Evolutionary conservation across 2,329 filamentous ascomycete genomes (phyloP).

Genomic region (Pyrenochaeta sp.): DNA sequence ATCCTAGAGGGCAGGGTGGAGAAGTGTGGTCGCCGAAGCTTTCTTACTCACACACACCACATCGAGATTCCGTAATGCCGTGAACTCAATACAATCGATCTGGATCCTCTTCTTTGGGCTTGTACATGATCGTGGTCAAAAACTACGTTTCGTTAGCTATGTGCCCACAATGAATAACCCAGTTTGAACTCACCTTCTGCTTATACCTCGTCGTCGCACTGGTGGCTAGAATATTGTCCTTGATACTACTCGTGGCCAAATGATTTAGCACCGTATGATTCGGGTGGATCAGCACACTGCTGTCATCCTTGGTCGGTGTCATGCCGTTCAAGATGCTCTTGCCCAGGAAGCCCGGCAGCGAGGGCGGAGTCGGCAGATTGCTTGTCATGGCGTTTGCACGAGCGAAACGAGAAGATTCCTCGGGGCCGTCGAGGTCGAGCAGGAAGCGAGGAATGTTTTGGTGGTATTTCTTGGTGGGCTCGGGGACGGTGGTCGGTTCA

Average conservation of each 20-base stretch:
- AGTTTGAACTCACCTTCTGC: constrained; percentile 72
- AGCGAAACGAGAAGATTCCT: constrained; percentile 77
- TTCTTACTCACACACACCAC: too few species aligned
- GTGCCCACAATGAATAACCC: too few species aligned
- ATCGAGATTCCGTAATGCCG: too few species aligned
- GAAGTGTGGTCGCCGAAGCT: not conserved
- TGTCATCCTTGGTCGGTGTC: constrained; percentile 95
- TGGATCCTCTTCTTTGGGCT: constrained; percentile 69
- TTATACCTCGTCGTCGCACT: constrained; percentile 98
- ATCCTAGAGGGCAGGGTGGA: too few species aligned
- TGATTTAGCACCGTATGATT: constrained; percentile 98
- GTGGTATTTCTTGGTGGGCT: constrained; percentile 66
- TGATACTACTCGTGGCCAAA: constrained; percentile 96
- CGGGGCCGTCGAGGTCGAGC: constrained; percentile 82
- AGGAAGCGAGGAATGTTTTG: constrained; percentile 83
- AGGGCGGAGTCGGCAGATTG: constrained; percentile 82
- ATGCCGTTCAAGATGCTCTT: constrained; percentile 94
- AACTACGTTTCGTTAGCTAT: constrained; percentile 70
- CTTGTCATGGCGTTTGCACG: constrained; percentile 77
- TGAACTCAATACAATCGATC: constrained; percentile 1
- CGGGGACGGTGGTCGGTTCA: constrained; percentile 33
- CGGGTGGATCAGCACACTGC: constrained; percentile 93
- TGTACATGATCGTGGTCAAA: constrained; percentile 97
- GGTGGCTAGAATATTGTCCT: constrained; percentile 92
- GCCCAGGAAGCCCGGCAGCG: constrained; percentile 86